These are phyloP conservation scores for Ganoderma lingzhi DNA, from an alignment of 1,284 basidiomycete genomes.

Conservation along the genomic window DNA sequence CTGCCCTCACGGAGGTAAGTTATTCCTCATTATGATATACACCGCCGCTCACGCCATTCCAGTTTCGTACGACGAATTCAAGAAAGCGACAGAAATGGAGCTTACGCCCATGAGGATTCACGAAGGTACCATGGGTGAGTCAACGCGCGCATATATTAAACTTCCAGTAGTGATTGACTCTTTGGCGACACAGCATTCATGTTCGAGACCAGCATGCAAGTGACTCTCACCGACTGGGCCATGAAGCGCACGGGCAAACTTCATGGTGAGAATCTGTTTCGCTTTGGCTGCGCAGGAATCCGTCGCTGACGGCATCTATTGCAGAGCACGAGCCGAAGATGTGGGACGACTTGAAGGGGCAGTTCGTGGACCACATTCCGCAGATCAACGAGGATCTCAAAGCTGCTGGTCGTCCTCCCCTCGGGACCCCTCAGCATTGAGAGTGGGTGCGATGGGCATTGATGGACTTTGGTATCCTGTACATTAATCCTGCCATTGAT, in stretches of 20 bases:
- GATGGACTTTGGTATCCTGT: neutral
- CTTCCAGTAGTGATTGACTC: neutral
- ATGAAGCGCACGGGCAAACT: constrained; percentile 64
- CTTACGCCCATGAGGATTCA: constrained; percentile 58
- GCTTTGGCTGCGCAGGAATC: neutral
- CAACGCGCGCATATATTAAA: too few relatives aligned
- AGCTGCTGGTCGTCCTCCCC: constrained; percentile 50
- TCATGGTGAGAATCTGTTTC: constrained; percentile 50
- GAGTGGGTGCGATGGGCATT: neutral
- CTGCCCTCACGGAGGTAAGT: constrained; percentile 64
- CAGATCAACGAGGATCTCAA: constrained; percentile 62
- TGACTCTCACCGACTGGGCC: constrained; percentile 69
- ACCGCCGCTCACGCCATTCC: neutral
- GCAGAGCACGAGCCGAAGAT: constrained; percentile 62
- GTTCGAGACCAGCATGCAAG: constrained; percentile 71
- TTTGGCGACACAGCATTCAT: constrained; percentile 53
- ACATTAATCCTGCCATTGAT: neutral
- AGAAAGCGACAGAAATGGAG: constrained; percentile 58
- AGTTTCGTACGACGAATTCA: constrained; percentile 67
- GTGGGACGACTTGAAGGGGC: constrained; percentile 66
- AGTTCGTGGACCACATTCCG: constrained; percentile 65
- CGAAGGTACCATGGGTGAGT: constrained; percentile 62
- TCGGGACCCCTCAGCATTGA: constrained; percentile 28
- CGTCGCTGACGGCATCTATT: neutral
- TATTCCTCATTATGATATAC: neutral